Percentiles rank a stretch among this genome's conserved stretches.
These are phyloP conservation scores for Naganishia antarctica DNA, from an alignment of 768 basidiomycete genomes.

Conservation along the genomic window DNA sequence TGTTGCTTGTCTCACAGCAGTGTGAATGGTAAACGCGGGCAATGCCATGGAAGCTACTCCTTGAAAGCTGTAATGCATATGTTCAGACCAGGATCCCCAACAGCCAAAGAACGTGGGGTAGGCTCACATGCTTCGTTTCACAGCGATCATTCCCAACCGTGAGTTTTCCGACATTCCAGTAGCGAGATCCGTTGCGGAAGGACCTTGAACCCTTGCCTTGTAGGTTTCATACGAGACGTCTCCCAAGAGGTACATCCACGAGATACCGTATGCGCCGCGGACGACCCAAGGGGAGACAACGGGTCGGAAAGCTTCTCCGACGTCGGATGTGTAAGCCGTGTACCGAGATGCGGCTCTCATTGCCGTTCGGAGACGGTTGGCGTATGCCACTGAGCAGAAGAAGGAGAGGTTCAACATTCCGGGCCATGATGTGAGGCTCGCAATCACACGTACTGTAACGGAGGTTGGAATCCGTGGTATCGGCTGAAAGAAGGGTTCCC, in stretches of 20 bases:
- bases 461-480: slow-evolving; percentile 46
- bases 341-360: slow-evolving; percentile 46
- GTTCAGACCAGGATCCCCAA: background rate
- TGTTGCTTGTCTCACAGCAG: slow-evolving; percentile 43
- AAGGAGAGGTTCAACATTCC: background rate
- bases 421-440: no score
- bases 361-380: slow-evolving; percentile 46
- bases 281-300: slow-evolving; percentile 45
- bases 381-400: slow-evolving; percentile 43
- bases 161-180: slow-evolving; percentile 47
- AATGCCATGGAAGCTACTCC: slow-evolving; percentile 49
- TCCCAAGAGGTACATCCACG: slow-evolving; percentile 49
- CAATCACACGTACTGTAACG: slow-evolving; percentile 42
- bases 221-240: slow-evolving; percentile 50
- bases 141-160: slow-evolving; percentile 43
- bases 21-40: slow-evolving; percentile 50
- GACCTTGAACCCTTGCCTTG: slow-evolving; percentile 48
- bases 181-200: slow-evolving; percentile 43
- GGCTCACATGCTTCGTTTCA: slow-evolving; percentile 45
- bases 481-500: slow-evolving; percentile 30
- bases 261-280: slow-evolving; percentile 48
- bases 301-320: slow-evolving; percentile 49
- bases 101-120: background rate
- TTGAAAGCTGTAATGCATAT: slow-evolving; percentile 37
- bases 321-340: slow-evolving; percentile 48